These are phyloP conservation scores for Coemansia sp. DNA, from an alignment of 192 early-diverging fungal species.

Conservation along the genomic window DNA sequence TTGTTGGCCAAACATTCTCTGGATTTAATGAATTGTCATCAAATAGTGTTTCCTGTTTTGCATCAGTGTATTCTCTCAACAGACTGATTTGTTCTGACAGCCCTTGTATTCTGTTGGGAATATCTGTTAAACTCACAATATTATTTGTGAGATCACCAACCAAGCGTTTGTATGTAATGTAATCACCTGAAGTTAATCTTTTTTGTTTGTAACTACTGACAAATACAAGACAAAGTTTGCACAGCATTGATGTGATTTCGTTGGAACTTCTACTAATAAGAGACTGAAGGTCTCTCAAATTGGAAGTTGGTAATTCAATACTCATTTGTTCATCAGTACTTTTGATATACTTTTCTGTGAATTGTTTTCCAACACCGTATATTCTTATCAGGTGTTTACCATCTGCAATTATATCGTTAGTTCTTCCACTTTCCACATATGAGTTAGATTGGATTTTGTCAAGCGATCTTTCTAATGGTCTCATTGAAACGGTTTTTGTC, in stretches of 20 bases:
- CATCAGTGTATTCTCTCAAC: slow-evolving; percentile 29
- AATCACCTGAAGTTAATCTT: slow-evolving; percentile 19
- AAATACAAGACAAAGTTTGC: slow-evolving; percentile 14
- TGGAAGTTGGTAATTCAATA: slow-evolving; percentile 59
- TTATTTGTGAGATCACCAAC: background rate
- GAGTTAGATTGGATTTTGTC: background rate
- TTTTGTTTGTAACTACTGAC: slow-evolving; percentile 37
- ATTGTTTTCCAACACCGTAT: slow-evolving; percentile 59
- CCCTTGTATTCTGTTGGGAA: slow-evolving; percentile 10
- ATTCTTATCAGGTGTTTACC: slow-evolving; percentile 71
- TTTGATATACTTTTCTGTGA: slow-evolving; percentile 55
- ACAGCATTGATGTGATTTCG: slow-evolving; percentile 15
- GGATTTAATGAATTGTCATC: slow-evolving; percentile 50
- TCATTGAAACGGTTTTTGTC: background rate
- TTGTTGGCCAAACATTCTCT: slow-evolving; percentile 66
- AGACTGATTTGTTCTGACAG: slow-evolving; percentile 22
- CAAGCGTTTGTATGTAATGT: slow-evolving; percentile 9
- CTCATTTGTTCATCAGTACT: slow-evolving; percentile 65
- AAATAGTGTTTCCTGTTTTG: slow-evolving; percentile 39
- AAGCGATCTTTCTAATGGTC: background rate
- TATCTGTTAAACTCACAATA: slow-evolving; percentile 8
- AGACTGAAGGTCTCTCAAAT: slow-evolving; percentile 52
- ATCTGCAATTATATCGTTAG: slow-evolving; percentile 39
- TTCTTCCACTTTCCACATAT: background rate
- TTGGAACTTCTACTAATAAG: slow-evolving; percentile 28